A percentile compares a stretch with the other conserved stretches of the same genome.
Evolutionary conservation across 352 stramenopile genomes (phyloP).

Genomic region (Globisporangium recalcitrans): DNA sequence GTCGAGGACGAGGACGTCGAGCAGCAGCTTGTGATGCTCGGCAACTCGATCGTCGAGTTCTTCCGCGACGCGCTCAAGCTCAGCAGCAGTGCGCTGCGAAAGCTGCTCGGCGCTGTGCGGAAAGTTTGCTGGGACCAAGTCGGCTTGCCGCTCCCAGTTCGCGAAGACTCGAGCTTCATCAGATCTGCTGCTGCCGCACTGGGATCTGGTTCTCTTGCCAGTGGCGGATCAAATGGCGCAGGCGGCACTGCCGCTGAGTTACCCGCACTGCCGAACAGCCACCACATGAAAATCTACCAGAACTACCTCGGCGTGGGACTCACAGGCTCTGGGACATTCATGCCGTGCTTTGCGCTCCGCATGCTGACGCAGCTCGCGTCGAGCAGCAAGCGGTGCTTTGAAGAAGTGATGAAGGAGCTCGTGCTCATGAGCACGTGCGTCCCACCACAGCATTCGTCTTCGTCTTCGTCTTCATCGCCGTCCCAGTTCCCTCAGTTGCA

Average conservation of each 20-base stretch:
- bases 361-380: slow-evolving; percentile 77
- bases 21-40: slow-evolving; percentile 81
- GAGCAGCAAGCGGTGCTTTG: slow-evolving; percentile 68
- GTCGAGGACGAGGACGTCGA: slow-evolving; percentile 85
- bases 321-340: slow-evolving; percentile 48
- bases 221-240: background rate
- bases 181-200: background rate
- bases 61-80: slow-evolving; percentile 71
- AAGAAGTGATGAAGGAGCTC: slow-evolving; percentile 71
- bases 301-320: slow-evolving; percentile 71
- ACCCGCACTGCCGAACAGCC: slow-evolving; percentile 34
- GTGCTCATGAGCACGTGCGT: slow-evolving; percentile 68
- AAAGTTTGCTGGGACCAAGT: slow-evolving; percentile 72
- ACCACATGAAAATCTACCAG: slow-evolving; percentile 80
- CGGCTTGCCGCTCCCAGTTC: slow-evolving; percentile 35
- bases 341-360: slow-evolving; percentile 68
- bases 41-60: slow-evolving; percentile 82
- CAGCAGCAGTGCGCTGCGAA: slow-evolving; percentile 47
- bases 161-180: slow-evolving; percentile 2
- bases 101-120: slow-evolving; percentile 55
- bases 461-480: slow-evolving; percentile 19
- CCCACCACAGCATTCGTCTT: slow-evolving; percentile 27
- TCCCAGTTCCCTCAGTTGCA: slow-evolving; percentile 55
- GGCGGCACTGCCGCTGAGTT: slow-evolving; percentile 20
- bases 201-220: background rate